Evolutionary conservation across 75 land plant species (phyloP), one percentile per base, ranked within the genome.

Genomic region (Isoetes taiwanensis): DNA sequence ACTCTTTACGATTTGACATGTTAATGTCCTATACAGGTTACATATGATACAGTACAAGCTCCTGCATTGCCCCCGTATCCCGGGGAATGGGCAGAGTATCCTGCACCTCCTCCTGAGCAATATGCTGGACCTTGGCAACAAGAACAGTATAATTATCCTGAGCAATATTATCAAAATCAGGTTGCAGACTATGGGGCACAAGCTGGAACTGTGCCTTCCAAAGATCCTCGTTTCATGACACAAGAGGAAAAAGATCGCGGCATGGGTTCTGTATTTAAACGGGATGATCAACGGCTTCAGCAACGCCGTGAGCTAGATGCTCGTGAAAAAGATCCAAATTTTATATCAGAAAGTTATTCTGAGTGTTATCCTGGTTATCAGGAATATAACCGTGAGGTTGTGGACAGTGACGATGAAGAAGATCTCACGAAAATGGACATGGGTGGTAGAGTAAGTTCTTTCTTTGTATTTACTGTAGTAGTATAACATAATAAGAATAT

Each of bases 331-430:
- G 98, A 93, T 72, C 98, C 98, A 46, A 93, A 93, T 57, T 93
- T 93, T 61, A 79, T 93, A 21, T 93, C 98, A 5, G 95, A 90
- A 41, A 93, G 98, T 65, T 93, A 93, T 54, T 93, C 98, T 23
- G 98, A 93, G 66, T 93, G 98, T 64, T 93, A 93, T 64, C 98
- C 98, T 56, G 98, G 95, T n/a, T 93, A 93, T 64, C 98, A 93
- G 63, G 98, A 93, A 37, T 93, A 87, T 57, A 93, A 93, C 40
- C 78, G 87, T 58, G 98, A 93, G 65, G 65, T 93, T 67, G 95
- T 87, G n/a, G 89, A 81, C 66, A 87, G 95, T 57, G 98, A 93
- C 67, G 98, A 93, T 61, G 98, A 93, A 56, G 98, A 62, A 63
- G 98, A 93, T 61, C 65, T 93, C 52, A 76, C 95, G 21, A 93